A percentile compares a stretch with the other conserved stretches of the same genome.
phyloP scores from a whole-genome alignment of 2,329 filamentous ascomycete species.

The Fusarium staphyleae region DNA sequence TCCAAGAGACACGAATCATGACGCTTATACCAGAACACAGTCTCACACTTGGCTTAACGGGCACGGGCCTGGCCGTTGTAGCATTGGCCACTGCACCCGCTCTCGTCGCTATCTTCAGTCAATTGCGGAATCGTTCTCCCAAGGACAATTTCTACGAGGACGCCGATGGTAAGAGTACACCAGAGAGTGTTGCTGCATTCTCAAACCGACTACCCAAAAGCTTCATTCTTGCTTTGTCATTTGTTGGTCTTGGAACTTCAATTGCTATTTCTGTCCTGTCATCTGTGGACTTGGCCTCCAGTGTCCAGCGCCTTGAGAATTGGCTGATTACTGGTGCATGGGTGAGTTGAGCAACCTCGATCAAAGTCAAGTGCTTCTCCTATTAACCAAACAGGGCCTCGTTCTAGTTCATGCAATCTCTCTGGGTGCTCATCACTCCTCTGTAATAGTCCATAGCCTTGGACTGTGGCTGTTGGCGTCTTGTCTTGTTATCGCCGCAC shows the following conservation, averaged over 20 bases:
- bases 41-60: slow-evolving; percentile 41
- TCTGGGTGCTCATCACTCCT: slow-evolving; percentile 57
- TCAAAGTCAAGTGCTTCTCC: background rate
- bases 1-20: slow-evolving; percentile 1
- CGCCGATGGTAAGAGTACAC: slow-evolving; percentile 71
- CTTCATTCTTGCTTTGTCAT: slow-evolving; percentile 60
- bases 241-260: slow-evolving; percentile 62
- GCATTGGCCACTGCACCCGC: slow-evolving; percentile 50
- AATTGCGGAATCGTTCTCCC: slow-evolving; percentile 46
- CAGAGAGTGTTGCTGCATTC: slow-evolving; percentile 67
- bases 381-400: slow-evolving; percentile 51
- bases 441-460: slow-evolving; percentile 60
- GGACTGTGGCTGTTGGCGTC: slow-evolving; percentile 61
- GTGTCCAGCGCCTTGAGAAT: slow-evolving; percentile 57
- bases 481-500: slow-evolving; percentile 51
- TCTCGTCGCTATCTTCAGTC: slow-evolving; percentile 44
- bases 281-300: slow-evolving; percentile 47
- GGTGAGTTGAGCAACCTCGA: slow-evolving; percentile 57
- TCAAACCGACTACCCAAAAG: slow-evolving; percentile 66
- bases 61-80: slow-evolving; percentile 46
- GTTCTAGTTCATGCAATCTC: slow-evolving; percentile 60
- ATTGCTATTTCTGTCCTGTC: slow-evolving; percentile 63
- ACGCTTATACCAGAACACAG: slow-evolving; percentile 22
- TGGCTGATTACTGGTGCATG: slow-evolving; percentile 68
- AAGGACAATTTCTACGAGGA: slow-evolving; percentile 68